These are phyloP conservation scores for Dipteronia dyeriana DNA, from an alignment of 345 rosid species.

Conservation along the genomic window DNA sequence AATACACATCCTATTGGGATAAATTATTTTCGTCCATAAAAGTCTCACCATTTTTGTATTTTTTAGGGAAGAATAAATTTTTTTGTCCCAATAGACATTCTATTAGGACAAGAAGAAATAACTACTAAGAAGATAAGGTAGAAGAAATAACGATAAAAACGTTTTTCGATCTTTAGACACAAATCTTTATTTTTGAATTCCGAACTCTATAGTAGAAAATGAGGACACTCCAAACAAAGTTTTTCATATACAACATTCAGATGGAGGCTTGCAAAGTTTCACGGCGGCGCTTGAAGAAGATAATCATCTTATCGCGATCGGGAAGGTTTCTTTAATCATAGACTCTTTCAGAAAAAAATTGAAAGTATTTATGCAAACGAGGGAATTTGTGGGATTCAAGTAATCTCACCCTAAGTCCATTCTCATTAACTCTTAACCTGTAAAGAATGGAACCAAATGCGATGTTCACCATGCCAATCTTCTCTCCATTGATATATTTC, in stretches of 20 bases:
- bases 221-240: too few relatives aligned
- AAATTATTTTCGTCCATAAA: too few relatives aligned
- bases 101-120: too few relatives aligned
- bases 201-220: too few relatives aligned
- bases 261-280: not conserved
- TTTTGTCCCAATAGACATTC: too few relatives aligned
- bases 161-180: too few relatives aligned
- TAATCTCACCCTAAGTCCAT: not conserved
- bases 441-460: constrained; percentile 21
- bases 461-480: constrained; percentile 22
- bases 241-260: not conserved
- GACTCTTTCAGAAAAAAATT: constrained; percentile 7
- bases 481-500: constrained; percentile 23
- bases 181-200: too few relatives aligned
- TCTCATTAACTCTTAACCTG: constrained; percentile 18
- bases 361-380: constrained; percentile 13
- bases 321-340: constrained; percentile 24
- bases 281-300: not conserved
- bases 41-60: too few relatives aligned
- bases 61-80: too few relatives aligned
- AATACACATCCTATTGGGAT: too few relatives aligned
- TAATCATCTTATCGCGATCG: not conserved
- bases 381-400: constrained; percentile 20
- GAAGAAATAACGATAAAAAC: too few relatives aligned
- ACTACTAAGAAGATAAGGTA: too few relatives aligned